Conservation (phyloP, 148 eudicot genomes). For the Rhododendron ferrugineum region DNA sequence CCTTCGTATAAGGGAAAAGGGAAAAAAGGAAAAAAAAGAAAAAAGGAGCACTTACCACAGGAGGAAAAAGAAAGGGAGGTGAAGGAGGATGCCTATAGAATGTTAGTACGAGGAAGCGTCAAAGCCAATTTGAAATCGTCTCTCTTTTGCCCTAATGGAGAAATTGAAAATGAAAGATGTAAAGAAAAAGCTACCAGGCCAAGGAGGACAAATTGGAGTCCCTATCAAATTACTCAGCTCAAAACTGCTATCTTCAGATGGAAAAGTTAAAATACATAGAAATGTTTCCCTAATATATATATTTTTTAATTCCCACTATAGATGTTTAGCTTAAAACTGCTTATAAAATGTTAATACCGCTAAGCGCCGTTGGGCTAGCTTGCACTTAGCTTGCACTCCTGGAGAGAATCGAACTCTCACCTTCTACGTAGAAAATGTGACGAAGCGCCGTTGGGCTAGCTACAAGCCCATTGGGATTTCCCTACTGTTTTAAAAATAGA, state of each 20-base stretch:
- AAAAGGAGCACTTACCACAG: neutral
- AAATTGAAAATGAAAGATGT: conserved; percentile 18
- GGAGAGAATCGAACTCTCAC: too few species aligned
- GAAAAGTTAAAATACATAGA: too few species aligned
- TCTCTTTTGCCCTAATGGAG: conserved; percentile 18
- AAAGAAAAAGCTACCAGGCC: conserved; percentile 7
- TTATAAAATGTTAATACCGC: too few species aligned
- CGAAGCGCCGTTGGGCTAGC: too few species aligned
- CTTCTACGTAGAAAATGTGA: too few species aligned
- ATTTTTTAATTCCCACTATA: neutral
- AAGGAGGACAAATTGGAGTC: conserved; percentile 2
- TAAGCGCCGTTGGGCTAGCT: too few species aligned
- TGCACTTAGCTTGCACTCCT: too few species aligned
- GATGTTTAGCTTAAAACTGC: too few species aligned
- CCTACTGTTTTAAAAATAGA: neutral
- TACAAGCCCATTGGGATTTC: too few species aligned
- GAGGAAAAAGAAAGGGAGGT: neutral
- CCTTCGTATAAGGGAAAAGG: neutral
- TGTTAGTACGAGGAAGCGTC: conserved; percentile 30
- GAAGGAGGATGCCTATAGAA: neutral
- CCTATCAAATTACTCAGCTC: neutral
- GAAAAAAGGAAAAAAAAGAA: neutral
- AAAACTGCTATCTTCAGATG: neutral
- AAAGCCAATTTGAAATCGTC: conserved; percentile 25
- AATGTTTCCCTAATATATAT: neutral